A percentile compares a stretch with the other conserved stretches of the same genome.
These are phyloP conservation scores for Nissolia schottii DNA, from an alignment of 306 rosid genomes.

Conservation along the genomic window DNA sequence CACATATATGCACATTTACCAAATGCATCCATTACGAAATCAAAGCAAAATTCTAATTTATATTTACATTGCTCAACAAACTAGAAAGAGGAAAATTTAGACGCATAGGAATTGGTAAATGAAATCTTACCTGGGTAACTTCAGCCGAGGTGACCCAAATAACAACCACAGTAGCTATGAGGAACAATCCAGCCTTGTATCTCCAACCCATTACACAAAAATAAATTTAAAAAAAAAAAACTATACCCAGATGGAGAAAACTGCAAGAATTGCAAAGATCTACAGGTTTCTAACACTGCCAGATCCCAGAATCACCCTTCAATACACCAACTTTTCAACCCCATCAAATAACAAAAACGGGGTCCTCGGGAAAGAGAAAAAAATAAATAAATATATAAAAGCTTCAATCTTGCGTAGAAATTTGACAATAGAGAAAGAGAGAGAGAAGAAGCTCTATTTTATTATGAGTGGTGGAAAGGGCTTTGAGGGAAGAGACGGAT, in stretches of 20 bases:
- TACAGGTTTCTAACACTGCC: not conserved
- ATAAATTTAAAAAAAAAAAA: not conserved
- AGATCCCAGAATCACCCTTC: slow-evolving; percentile 36
- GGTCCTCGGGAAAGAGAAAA: slow-evolving; percentile 27
- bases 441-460: not conserved
- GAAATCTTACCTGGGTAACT: slow-evolving; percentile 76
- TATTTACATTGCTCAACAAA: not conserved
- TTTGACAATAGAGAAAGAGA: not conserved
- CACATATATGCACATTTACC: not conserved
- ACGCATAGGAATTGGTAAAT: not conserved
- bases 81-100: not conserved
- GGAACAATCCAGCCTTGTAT: slow-evolving; percentile 77
- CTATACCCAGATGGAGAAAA: slow-evolving; percentile 34
- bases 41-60: not conserved
- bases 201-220: slow-evolving; percentile 64
- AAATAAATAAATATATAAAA: too few relatives aligned
- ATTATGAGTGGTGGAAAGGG: not conserved
- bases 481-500: not conserved
- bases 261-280: slow-evolving; percentile 34
- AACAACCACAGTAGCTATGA: slow-evolving; percentile 74
- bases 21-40: not conserved
- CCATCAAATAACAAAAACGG: not conserved
- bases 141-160: slow-evolving; percentile 97
- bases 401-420: slow-evolving; percentile 14
- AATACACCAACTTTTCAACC: slow-evolving; percentile 15